A percentile compares a stretch with the other conserved stretches of the same genome.
These are phyloP conservation scores for Aspergillus arachidicola DNA, from an alignment of 2,329 filamentous ascomycete genomes.

Conservation along the genomic window DNA sequence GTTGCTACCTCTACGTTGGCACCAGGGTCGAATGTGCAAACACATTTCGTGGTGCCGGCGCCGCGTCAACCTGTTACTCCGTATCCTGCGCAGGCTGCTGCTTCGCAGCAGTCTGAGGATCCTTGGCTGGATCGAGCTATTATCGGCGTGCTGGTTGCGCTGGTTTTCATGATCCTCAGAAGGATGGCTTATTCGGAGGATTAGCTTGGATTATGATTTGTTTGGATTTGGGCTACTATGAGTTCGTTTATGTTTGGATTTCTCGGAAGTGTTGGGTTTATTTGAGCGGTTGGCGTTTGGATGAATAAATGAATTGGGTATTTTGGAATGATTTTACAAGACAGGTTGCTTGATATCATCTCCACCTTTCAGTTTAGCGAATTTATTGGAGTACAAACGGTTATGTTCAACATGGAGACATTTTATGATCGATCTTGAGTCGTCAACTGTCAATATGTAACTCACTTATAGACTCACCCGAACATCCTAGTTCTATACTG, in stretches of 20 bases:
- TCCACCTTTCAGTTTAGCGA: not conserved
- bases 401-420: not conserved
- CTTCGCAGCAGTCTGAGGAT: conserved; percentile 48
- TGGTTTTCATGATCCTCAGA: conserved; percentile 68
- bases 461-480: not conserved
- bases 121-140: conserved; percentile 83
- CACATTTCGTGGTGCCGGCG: not conserved
- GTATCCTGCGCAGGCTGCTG: not conserved
- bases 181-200: conserved; percentile 42
- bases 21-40: not conserved
- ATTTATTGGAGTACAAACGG: not conserved
- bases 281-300: not conserved
- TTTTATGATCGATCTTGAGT: not conserved
- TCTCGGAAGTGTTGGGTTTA: not conserved
- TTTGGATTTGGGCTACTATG: too few relatives aligned
- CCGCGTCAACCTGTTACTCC: not conserved
- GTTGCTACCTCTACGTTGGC: conserved; percentile 3
- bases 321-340: not conserved
- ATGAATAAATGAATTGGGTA: not conserved
- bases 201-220: not conserved
- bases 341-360: not conserved
- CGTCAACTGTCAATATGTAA: not conserved
- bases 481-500: not conserved
- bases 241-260: not conserved
- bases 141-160: conserved; percentile 67